Conservation (phyloP, 331 rosid genomes). For the Quercus phellos region DNA sequence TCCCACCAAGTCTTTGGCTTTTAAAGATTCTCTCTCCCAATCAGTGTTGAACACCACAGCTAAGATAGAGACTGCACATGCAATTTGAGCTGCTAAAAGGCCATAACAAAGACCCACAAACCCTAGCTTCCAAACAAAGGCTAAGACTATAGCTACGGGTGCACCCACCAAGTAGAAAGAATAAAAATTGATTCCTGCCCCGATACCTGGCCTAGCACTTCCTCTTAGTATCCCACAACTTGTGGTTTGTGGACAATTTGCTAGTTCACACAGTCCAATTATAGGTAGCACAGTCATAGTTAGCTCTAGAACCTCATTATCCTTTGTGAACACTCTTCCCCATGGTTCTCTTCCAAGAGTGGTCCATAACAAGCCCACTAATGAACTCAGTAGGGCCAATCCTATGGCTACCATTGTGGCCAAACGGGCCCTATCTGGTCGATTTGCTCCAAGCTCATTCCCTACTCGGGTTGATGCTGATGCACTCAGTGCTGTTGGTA, state of each 20-base stretch:
- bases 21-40: slow-evolving; percentile 59
- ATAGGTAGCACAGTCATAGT: slow-evolving; percentile 48
- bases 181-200: slow-evolving; percentile 43
- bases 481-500: slow-evolving; percentile 51
- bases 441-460: slow-evolving; percentile 53
- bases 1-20: slow-evolving; percentile 56
- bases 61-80: slow-evolving; percentile 49
- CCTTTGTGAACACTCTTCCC: slow-evolving; percentile 61
- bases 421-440: slow-evolving; percentile 39
- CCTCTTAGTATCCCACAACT: slow-evolving; percentile 62
- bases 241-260: slow-evolving; percentile 62
- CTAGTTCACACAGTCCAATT: slow-evolving; percentile 58
- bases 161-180: slow-evolving; percentile 71
- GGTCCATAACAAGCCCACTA: slow-evolving; percentile 46
- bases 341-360: slow-evolving; percentile 48
- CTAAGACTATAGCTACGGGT: slow-evolving; percentile 48
- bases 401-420: slow-evolving; percentile 47
- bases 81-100: slow-evolving; percentile 51
- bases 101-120: slow-evolving; percentile 64
- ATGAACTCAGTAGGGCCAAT: slow-evolving; percentile 40
- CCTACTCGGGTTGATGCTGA: slow-evolving; percentile 62
- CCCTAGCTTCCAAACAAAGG: slow-evolving; percentile 42
- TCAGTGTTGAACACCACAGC: slow-evolving; percentile 44
- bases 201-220: slow-evolving; percentile 63
- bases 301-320: slow-evolving; percentile 38